These are phyloP conservation scores for Teunomyces kruisii DNA, from an alignment of 805 yeast genomes.

Conservation along the genomic window DNA sequence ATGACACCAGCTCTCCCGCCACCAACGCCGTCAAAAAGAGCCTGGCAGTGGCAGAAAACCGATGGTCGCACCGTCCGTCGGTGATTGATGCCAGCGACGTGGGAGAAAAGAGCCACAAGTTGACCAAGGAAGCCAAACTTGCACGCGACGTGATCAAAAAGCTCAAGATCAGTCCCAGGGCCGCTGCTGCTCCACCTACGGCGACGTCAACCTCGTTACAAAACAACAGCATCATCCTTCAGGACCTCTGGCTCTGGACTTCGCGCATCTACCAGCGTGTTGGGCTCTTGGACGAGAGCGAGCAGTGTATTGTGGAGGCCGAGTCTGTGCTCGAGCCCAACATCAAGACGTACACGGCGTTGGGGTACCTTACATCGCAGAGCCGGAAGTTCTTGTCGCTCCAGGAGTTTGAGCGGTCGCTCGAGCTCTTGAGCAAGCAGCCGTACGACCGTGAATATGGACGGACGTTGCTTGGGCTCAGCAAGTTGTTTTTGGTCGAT, in stretches of 20 bases:
- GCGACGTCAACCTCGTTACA: background rate
- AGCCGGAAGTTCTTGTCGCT: slow-evolving; percentile 50
- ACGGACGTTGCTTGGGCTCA: slow-evolving; percentile 54
- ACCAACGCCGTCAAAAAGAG: too few species aligned
- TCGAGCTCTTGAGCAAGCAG: slow-evolving; percentile 39
- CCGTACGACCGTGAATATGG: slow-evolving; percentile 39
- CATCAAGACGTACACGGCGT: slow-evolving; percentile 47
- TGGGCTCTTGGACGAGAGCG: slow-evolving; percentile 58
- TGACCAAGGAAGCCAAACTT: too few species aligned
- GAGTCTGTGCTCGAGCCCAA: slow-evolving; percentile 48
- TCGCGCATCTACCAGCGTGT: slow-evolving; percentile 61
- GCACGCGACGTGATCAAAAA: background rate
- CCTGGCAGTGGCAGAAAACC: slow-evolving; percentile 7
- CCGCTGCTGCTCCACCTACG: background rate
- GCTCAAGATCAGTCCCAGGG: background rate
- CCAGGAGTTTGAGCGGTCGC: slow-evolving; percentile 63
- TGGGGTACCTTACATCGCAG: slow-evolving; percentile 47
- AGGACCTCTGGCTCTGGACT: slow-evolving; percentile 74
- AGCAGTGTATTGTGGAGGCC: slow-evolving; percentile 73
- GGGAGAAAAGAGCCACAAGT: too few species aligned
- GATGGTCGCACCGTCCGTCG: slow-evolving; percentile 44
- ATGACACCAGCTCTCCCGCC: too few species aligned
- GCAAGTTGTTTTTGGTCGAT: slow-evolving; percentile 48
- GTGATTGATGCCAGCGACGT: slow-evolving; percentile 23
- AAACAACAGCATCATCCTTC: slow-evolving; percentile 32